These are phyloP conservation scores for Coemansia sp. DNA, from an alignment of 192 early-diverging fungal genomes.

Conservation along the genomic window DNA sequence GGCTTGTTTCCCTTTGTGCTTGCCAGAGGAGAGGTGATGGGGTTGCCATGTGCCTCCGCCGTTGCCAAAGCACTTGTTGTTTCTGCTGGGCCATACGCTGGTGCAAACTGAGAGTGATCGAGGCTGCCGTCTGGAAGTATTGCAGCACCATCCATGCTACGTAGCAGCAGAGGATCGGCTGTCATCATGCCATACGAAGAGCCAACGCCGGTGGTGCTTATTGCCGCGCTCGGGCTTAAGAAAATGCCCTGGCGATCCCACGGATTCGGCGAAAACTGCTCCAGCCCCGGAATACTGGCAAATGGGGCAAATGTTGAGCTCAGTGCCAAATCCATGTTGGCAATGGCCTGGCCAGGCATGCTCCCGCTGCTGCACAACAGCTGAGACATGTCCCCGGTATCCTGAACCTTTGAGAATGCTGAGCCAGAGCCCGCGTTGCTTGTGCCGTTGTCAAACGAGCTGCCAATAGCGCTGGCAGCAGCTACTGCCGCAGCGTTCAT, in stretches of 20 bases:
- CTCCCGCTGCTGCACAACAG: conserved; percentile 18
- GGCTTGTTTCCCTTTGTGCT: neutral
- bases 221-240: conserved; percentile 7
- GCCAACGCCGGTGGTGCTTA: neutral
- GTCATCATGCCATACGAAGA: conserved; percentile 17
- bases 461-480: conserved; percentile 25
- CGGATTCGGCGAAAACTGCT: conserved; percentile 28
- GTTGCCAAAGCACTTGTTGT: conserved; percentile 8
- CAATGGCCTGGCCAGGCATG: conserved; percentile 2
- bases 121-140: conserved; percentile 15
- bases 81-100: conserved; percentile 7
- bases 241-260: conserved; percentile 22
- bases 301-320: conserved; percentile 35
- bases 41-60: neutral
- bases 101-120: conserved; percentile 20
- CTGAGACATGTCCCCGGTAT: conserved; percentile 26
- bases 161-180: conserved; percentile 22
- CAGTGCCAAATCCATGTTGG: conserved; percentile 35
- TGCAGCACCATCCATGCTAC: conserved; percentile 6
- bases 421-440: conserved; percentile 34
- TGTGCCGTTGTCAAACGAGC: conserved; percentile 26
- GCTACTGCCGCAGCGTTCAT: conserved; percentile 43
- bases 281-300: conserved; percentile 36
- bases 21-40: conserved; percentile 1
- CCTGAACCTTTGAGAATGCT: conserved; percentile 42